Percentiles rank a stretch among this genome's conserved stretches.
Evolutionary conservation across 495 filamentous ascomycete species (phyloP).

Genomic region (Neurospora sp.): DNA sequence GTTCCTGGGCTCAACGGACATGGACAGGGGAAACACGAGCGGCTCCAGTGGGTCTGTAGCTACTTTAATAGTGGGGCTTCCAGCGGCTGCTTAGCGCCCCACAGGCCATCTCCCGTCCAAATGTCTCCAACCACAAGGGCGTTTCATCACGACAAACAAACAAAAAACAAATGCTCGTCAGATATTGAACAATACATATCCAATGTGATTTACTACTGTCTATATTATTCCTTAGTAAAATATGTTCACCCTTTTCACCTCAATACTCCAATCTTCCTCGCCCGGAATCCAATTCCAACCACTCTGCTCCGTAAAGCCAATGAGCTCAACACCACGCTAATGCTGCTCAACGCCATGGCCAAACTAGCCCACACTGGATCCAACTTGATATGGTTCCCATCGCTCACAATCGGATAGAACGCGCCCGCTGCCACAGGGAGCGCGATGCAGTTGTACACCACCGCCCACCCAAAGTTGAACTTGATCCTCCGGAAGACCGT

Average conservation of each 20-base stretch:
- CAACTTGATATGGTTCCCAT: slow-evolving; percentile 44
- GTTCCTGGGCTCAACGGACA: background rate
- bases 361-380: slow-evolving; percentile 78
- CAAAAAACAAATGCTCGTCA: background rate
- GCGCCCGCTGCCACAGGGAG: slow-evolving; percentile 80
- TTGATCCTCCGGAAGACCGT: slow-evolving; percentile 69
- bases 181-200: too few species aligned
- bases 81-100: background rate
- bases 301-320: slow-evolving; percentile 48
- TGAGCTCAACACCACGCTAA: slow-evolving; percentile 70
- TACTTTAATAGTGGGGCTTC: background rate
- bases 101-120: background rate
- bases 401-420: slow-evolving; percentile 57
- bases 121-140: background rate
- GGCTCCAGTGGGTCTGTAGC: background rate
- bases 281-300: slow-evolving; percentile 40
- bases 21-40: background rate
- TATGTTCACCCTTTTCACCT: background rate
- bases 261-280: slow-evolving; percentile 12
- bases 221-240: background rate
- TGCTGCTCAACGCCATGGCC: slow-evolving; percentile 79
- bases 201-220: background rate
- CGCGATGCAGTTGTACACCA: slow-evolving; percentile 72
- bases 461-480: slow-evolving; percentile 83
- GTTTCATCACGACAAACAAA: background rate